phyloP scores from a whole-genome alignment of 371 early-diverging fungal genomes.

The Lichtheimia corymbifera region DNA sequence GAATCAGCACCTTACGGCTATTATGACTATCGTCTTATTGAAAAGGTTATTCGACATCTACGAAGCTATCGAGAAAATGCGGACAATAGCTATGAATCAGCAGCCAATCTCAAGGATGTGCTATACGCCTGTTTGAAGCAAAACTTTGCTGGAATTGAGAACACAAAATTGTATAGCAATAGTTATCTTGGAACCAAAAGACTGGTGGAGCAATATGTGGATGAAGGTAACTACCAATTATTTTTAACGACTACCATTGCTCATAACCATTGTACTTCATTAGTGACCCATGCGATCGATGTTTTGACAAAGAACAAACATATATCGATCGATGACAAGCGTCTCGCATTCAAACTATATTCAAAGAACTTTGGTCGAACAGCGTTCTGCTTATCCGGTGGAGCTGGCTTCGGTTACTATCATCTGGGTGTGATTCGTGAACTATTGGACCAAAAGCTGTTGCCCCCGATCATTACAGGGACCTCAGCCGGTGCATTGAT shows the following conservation, averaged over 20 bases:
- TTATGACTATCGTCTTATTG: constrained; percentile 72
- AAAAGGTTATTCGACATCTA: constrained; percentile 61
- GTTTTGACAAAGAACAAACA: constrained; percentile 54
- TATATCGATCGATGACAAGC: constrained; percentile 61
- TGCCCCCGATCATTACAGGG: constrained; percentile 88
- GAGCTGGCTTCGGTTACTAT: constrained; percentile 84
- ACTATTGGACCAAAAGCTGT: constrained; percentile 69
- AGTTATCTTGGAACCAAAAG: constrained; percentile 79
- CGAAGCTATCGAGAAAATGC: constrained; percentile 32
- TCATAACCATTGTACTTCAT: background rate
- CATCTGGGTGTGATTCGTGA: constrained; percentile 81
- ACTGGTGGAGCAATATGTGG: constrained; percentile 78
- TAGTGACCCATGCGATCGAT: constrained; percentile 67
- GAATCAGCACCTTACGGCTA: constrained; percentile 57
- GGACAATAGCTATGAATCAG: constrained; percentile 27
- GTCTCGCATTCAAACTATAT: constrained; percentile 72
- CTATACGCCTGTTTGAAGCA: constrained; percentile 72
- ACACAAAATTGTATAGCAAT: constrained; percentile 72
- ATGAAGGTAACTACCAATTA: constrained; percentile 58
- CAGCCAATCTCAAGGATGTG: constrained; percentile 43
- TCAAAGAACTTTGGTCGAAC: constrained; percentile 84
- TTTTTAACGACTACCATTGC: background rate
- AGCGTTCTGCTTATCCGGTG: constrained; percentile 88
- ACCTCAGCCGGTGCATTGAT: constrained; percentile 81
- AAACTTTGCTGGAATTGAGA: constrained; percentile 84